These are phyloP conservation scores for Linum usitatissimum DNA, from an alignment of 345 rosid species.

Conservation along the genomic window DNA sequence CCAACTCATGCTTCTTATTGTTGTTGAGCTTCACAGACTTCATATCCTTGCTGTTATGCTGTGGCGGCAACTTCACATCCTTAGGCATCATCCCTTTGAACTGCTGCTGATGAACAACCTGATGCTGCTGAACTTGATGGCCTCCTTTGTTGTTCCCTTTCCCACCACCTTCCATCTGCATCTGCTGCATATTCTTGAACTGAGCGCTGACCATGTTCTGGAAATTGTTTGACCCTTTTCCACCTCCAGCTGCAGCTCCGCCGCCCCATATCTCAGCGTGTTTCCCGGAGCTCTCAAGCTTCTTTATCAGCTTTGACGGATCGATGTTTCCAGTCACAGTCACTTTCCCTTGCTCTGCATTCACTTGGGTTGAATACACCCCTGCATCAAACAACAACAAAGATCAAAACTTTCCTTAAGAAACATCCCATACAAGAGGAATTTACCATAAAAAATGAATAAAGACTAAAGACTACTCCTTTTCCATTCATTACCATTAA, in stretches of 20 bases:
- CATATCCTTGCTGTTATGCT: slow-evolving; percentile 25
- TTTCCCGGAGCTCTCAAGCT: slow-evolving; percentile 46
- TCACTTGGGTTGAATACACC: slow-evolving; percentile 46
- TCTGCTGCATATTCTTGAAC: slow-evolving; percentile 35
- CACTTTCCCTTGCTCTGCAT: slow-evolving; percentile 54
- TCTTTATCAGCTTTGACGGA: slow-evolving; percentile 41
- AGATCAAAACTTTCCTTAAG: not conserved
- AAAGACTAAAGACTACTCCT: no score
- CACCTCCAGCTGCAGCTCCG: slow-evolving; percentile 20
- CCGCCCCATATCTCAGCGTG: slow-evolving; percentile 45
- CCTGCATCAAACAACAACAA: slow-evolving; percentile 25
- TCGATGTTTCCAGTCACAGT: slow-evolving; percentile 51
- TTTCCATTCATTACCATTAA: slow-evolving; percentile 35
- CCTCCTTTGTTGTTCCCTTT: slow-evolving; percentile 25
- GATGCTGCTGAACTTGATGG: slow-evolving; percentile 20
- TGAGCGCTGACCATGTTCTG: slow-evolving; percentile 36
- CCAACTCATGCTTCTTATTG: slow-evolving; percentile 17
- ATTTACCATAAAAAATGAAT: no score
- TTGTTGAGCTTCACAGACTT: slow-evolving; percentile 57
- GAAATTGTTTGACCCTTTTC: slow-evolving; percentile 28
- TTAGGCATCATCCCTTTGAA: slow-evolving; percentile 33
- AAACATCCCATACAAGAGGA: no score
- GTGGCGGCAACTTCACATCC: slow-evolving; percentile 20
- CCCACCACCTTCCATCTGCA: slow-evolving; percentile 24
- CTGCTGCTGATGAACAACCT: slow-evolving; percentile 24